Evolutionary conservation across 1,284 basidiomycete genomes (phyloP), one percentile per base, ranked within the genome.

Genomic region (Ustilago cynodontis): DNA sequence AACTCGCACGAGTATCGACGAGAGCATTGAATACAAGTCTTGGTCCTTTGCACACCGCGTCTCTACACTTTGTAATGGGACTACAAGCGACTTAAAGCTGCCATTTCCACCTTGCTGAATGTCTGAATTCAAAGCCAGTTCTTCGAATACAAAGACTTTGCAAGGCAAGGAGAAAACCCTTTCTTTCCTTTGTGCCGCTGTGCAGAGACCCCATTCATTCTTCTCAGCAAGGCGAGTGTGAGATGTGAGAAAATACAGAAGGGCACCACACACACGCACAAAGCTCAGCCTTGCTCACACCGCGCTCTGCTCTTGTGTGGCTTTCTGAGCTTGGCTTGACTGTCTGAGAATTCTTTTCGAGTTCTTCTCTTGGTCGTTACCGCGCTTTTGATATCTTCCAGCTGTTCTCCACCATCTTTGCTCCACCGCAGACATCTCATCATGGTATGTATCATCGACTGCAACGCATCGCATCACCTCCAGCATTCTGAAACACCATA

Each of bases 321-420:
- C 54, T 28, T n/a, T 28, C 22, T 11, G 37, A 13, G 22, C 29
- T 29, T 28, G 35, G 20, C n/a, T n/a, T 33, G 31, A 33, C 11
- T 49, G 24, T 35, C 54, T 55, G 59, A 45, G 59, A 47, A 43
- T 58, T 62, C 41, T 70, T 71, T 57, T 51, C 51, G 50, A 51
- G 55, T 45, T 47, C 65, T 68, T 62, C 55, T 51, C 22, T 49
- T 33, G 28, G 47, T 45, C 28, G 53, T 52, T 59, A 51, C 56
- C 50, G 53, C 51, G 14, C 31, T 11, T 60, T 53, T 16, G 35
- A 43, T 43, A 39, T 28, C 52, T 41, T 60, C 57, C 31, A 28
- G 53, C 41, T 50, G 20, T 58, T 31, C 59, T 58, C 55, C 43
- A 68, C 59, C 65, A 68, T 37, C 29, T 26, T 54, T n/a, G 18